Base-by-base conservation (phyloP, 768 basidiomycete genomes). In the Harrya chromipes region DNA sequence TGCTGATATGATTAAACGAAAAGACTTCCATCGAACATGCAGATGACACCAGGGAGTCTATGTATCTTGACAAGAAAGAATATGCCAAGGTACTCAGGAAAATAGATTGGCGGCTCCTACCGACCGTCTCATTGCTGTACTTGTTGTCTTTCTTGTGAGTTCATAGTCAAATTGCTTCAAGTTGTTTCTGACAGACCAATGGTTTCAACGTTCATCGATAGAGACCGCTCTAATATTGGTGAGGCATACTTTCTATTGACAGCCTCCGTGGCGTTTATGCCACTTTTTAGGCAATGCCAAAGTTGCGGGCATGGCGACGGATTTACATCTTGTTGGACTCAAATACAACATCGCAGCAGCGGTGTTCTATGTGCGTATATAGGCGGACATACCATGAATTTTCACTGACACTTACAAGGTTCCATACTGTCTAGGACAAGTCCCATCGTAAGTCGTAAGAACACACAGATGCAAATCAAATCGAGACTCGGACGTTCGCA, bases 251-350 rank as follows among this genome's bases (percentile, higher is more conserved):
- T 6, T 14, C 6, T 33, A 7, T 16, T 4, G 14, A 33, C 16
- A 16, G 6, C 16, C 3, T 1, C 33, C 16, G 33, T 33, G 16
- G 33, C 16, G 14, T 33, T 33, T 16, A 33, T 33, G 6, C 33
- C 33, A 6, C 16, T 6, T 6, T 16, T 14, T 16, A 33, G 33
- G 33, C 14, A 33, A 33, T 16, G 70, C 70, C 4, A 59, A 63
- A 59, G 69, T 77, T 31, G 74, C 75, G 3, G 74, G 73, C 12
- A 70, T 75, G 72, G 61, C 64, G 8, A 49, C 38, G 4, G 70
- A 74, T 49, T 52, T 69, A 31, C 26, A 60, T 24, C 59, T 69
- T 21, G 35, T 50, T 6, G 64, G 66, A 9, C 51, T 63, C 24
- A 57, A 58, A 35, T 69, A 67, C 48, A 69, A 67, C 43, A 63